phyloP scores from a whole-genome alignment of 331 rosid genomes.

The Malus hybrid region DNA sequence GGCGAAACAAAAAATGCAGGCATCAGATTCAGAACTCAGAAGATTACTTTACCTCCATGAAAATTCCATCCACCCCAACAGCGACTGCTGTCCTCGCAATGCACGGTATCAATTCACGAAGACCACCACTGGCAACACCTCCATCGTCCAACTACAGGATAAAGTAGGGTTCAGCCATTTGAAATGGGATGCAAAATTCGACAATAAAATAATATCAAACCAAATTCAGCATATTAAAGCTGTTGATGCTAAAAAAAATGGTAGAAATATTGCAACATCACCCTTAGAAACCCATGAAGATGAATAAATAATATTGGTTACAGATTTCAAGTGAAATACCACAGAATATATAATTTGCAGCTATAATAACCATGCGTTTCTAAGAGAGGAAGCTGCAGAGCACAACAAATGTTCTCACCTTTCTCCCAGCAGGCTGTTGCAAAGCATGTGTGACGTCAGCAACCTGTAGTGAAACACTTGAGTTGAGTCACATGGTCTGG shows the following conservation, averaged over 20 bases:
- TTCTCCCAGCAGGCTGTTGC: constrained; percentile 96
- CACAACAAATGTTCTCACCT: constrained; percentile 30
- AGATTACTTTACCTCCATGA: constrained; percentile 70
- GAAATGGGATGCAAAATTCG: not conserved
- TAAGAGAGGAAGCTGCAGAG: not conserved
- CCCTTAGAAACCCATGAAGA: not conserved
- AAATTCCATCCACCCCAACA: constrained; percentile 95
- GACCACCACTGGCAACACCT: constrained; percentile 98
- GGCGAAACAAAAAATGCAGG: not conserved
- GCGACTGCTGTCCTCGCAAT: constrained; percentile 95
- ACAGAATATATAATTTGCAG: not conserved
- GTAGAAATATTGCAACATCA: not conserved
- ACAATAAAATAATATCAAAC: not conserved
- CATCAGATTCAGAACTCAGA: not conserved
- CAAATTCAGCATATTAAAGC: not conserved
- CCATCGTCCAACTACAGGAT: constrained; percentile 80
- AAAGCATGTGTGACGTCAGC: constrained; percentile 89
- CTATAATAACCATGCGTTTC: not conserved
- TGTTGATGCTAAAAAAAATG: not conserved
- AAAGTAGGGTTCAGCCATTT: constrained; percentile 19
- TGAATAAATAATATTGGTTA: not conserved
- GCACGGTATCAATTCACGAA: constrained; percentile 94
- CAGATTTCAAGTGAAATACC: not conserved
- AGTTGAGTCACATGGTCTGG: not conserved
- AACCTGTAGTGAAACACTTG: constrained; percentile 42